These are phyloP conservation scores for Daldinia bambusicola DNA, from an alignment of 495 filamentous ascomycete species.

Conservation along the genomic window DNA sequence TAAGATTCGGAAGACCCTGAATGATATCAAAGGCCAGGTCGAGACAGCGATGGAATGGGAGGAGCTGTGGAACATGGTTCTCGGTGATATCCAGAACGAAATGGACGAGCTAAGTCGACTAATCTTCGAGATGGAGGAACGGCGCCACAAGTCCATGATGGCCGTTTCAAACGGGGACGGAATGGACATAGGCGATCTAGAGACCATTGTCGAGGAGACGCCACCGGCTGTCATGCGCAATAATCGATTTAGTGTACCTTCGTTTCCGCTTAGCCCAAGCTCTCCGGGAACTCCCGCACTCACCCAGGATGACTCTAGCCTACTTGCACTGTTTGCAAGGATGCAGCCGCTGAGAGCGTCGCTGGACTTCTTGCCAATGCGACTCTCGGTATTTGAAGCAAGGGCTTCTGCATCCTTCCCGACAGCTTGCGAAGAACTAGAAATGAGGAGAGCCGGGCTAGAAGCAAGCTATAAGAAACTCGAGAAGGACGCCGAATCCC, in stretches of 20 bases:
- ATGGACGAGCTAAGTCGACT: conserved; percentile 82
- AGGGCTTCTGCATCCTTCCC: conserved; percentile 82
- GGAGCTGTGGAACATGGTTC: conserved; percentile 91
- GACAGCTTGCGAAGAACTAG: conserved; percentile 88
- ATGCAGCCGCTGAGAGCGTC: conserved; percentile 95
- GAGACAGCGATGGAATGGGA: conserved; percentile 99
- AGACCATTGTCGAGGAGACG: conserved; percentile 93
- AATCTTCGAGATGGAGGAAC: conserved; percentile 97
- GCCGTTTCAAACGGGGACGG: conserved; percentile 66
- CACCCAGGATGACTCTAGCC: conserved; percentile 78
- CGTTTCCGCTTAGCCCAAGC: conserved; percentile 64
- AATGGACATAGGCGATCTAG: conserved; percentile 87
- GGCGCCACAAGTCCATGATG: conserved; percentile 77
- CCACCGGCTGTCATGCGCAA: conserved; percentile 65
- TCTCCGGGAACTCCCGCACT: conserved; percentile 68
- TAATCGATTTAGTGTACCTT: conserved; percentile 74
- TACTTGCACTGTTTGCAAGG: conserved; percentile 88
- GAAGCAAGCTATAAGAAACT: conserved; percentile 85
- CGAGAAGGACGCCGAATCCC: conserved; percentile 84
- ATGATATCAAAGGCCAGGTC: conserved; percentile 85
- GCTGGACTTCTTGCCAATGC: conserved; percentile 96
- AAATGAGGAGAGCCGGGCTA: conserved; percentile 71
- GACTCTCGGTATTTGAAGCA: conserved; percentile 82
- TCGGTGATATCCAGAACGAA: conserved; percentile 93
- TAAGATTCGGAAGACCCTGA: conserved; percentile 77